Base-by-base conservation (phyloP, 106 monocot species). In the Platanthera zijinensis region DNA sequence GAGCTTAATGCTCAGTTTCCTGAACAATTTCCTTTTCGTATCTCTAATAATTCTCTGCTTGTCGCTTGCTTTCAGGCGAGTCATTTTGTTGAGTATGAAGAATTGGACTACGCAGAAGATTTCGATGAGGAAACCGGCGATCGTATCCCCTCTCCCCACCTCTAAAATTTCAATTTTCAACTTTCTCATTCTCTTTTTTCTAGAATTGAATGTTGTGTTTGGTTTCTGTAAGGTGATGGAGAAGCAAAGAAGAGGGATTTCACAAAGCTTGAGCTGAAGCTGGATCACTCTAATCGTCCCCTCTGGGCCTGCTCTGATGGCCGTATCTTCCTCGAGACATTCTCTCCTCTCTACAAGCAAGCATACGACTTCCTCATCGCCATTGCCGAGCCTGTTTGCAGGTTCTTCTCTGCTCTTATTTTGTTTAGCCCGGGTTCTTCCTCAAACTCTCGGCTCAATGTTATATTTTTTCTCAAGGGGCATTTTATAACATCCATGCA, bases 251-350 rank as follows among this genome's bases (percentile, higher is more conserved):
- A 89, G 80, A 89, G 84, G 78, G 97, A 99, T 71, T 99, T 91
- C 82, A 94, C 86, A 2, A 89, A 94, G 84, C 83, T 99, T 15
- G 97, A 99, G 83, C 71, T 99, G 76, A 97, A 97, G 79, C 81
- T 80, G 1, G 97, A 99, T 74, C 97, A 99, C 50, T 73, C 17
- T 13, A 94, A 92, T 63, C 83, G 94, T 7, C 94, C 94, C 0
- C 85, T 99, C 2, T 94, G 99, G 99, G 99, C 92, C 9, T 94
- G 99, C n/a, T 94, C 94, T 0, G 94, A 99, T 82, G 99, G 99
- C 8, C 86, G 94, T 17, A 99, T 99, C 74, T 94, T 99, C 75
- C 82, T 99, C 3, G 99, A 99, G 82, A 99, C 92, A 12, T 99
- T 99, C 83, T 99, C 99, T 11, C 88, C 86, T 0, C 86, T 99